Evolutionary conservation across 2,329 filamentous ascomycete genomes (phyloP), one percentile per base, ranked within the genome.

Genomic region (Alternaria arbusti): DNA sequence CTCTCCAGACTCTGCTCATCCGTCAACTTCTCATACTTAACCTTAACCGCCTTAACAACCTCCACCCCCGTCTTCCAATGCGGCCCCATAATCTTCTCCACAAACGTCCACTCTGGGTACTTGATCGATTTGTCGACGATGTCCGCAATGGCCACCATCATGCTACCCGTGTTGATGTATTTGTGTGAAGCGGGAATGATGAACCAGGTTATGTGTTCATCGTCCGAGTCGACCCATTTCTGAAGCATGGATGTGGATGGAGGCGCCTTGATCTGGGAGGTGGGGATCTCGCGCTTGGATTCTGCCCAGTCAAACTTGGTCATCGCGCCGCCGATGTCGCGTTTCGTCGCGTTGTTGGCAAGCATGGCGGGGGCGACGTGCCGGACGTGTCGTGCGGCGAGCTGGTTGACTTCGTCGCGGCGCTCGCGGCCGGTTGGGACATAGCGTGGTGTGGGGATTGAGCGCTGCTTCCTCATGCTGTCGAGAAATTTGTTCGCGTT

Each of bases 281-380:
- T 4, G 0, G 12, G 44, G 25, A 50, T 50, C 26, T 15, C 26
- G 0, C 26, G 26, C 6, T 10, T 30, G 2, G 2, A 20, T 0
- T 13, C n/a, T 1, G 4, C 26, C 26, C 26, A 22, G 17, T 50
- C 47, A 0, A 30, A 30, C 26, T 50, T 50, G 0, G 3, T 50
- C 47, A 8, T 15, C 6, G 7, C 12, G 7, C 47, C 26, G 7
- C n/a, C n/a, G n/a, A 50, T n/a, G 47, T 50, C 47, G 26, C 47
- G 11, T 0, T 50, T 30, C 4, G 23, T 47, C 8, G n/a, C 3
- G 9, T 9, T 22, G 15, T 50, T 50, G 1, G 47, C 47, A 4
- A 12, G 28, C 25, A 50, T 50, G 11, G n/a, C 15, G 3, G 47
- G 47, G 17, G 26, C 47, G 10, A 30, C 47, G 13, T 50, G 47